Base-by-base conservation (phyloP, 1,284 basidiomycete genomes). In the Fistulina hepatica region DNA sequence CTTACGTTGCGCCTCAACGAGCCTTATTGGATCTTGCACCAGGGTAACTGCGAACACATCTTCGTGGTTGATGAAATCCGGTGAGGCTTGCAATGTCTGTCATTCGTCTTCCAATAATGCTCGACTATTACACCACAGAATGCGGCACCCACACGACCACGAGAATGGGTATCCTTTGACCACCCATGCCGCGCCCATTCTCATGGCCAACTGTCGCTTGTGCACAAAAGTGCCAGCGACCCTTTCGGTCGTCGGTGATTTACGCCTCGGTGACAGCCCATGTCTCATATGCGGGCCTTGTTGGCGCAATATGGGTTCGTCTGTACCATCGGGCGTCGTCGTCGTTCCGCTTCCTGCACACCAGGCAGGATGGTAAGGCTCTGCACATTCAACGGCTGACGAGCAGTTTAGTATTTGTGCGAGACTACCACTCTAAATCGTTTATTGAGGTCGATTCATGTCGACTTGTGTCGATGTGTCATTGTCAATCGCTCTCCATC, bases 1-100 rank as follows among this genome's bases (percentile, higher is more conserved):
- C 64, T 86, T 21, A 59, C 61, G 5, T 52, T 85, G 16, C 65
- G 75, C 26, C 54, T 83, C 21, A 71, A 81, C 45, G 65, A 81
- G 49, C 85, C 86, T 2, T 89, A 89, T 48, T 85, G 79, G 74
- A 59, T 86, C 39, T 58, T 88, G 13, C 85, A 90, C 50, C 68
- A 73, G 40, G 86, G 85, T 17, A 77, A 73, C 48, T 88, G 82
- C 48, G 84, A 88, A 47, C 86, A 90, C 51, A 81, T 78, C 52
- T 51, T 84, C 24, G 69, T 80, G 12, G 47, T 90, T 19, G 77
- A 85, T 43, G 66, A 78, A 41, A 76, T 90, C 45, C 68, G 84
- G 86, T 76, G 45, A 36, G 62, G 35, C 19, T 23, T 22, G 34
- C 30, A 11, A 20, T 17, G 36, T 8, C n/a, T 35, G 16, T 21